These are phyloP conservation scores for Ambrosiella cleistominuta DNA, from an alignment of 2,329 filamentous ascomycete species.

Conservation along the genomic window DNA sequence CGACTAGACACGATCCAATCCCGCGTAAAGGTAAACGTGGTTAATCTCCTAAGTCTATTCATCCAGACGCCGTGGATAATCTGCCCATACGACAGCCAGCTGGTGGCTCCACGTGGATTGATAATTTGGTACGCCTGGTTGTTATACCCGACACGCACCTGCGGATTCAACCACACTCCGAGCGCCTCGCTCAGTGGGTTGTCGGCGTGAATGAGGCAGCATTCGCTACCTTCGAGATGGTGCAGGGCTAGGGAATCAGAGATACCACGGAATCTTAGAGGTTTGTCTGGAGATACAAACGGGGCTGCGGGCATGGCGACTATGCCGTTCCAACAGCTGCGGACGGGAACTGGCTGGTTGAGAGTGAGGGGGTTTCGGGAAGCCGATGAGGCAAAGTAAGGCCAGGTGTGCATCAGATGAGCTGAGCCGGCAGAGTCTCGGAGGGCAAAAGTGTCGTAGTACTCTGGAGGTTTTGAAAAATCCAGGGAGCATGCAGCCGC, in stretches of 20 bases:
- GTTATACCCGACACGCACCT: conserved; percentile 50
- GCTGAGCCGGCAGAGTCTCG: conserved; percentile 34
- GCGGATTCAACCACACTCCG: conserved; percentile 52
- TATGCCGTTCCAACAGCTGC: conserved; percentile 30
- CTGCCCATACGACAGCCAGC: conserved; percentile 31
- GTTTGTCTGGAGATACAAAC: conserved; percentile 28
- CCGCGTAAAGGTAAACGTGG: conserved; percentile 15
- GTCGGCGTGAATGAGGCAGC: conserved; percentile 59
- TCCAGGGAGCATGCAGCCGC: conserved; percentile 46
- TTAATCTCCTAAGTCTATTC: conserved; percentile 35
- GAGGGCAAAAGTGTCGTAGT: conserved; percentile 47
- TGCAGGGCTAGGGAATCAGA: conserved; percentile 40
- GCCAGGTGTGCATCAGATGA: conserved; percentile 37
- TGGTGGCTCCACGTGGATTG: conserved; percentile 20
- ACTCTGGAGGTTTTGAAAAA: conserved; percentile 33
- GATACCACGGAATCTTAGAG: conserved; percentile 44
- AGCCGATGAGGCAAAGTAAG: conserved; percentile 33
- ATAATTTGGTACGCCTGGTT: conserved; percentile 32
- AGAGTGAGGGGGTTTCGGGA: conserved; percentile 37
- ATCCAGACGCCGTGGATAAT: conserved; percentile 39
- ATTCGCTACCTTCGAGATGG: conserved; percentile 62
- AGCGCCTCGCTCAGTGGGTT: conserved; percentile 36
- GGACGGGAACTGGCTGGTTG: conserved; percentile 28
- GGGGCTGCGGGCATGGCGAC: conserved; percentile 36
- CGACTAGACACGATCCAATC: conserved; percentile 23